A percentile compares a stretch with the other conserved stretches of the same genome.
Evolutionary conservation across 2,329 filamentous ascomycete species (phyloP).

Genomic region (Septoria petroselini): DNA sequence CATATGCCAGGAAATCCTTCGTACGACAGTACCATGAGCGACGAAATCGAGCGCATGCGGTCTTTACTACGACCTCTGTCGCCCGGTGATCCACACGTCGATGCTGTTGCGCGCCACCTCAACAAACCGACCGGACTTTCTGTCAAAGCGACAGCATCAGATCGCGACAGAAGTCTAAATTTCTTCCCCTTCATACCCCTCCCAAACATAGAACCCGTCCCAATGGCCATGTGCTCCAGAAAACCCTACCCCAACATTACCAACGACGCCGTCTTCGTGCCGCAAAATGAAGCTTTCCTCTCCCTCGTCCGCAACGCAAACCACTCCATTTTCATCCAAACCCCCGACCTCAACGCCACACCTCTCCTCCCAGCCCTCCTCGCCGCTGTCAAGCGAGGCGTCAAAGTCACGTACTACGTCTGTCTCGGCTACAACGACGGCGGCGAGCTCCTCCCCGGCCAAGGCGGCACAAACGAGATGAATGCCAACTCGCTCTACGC

Average conservation of each 20-base stretch:
- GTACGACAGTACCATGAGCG: constrained; percentile 60
- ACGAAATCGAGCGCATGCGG: constrained; percentile 62
- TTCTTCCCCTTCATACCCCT: constrained; percentile 59
- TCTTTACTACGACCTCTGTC: constrained; percentile 51
- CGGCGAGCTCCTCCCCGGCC: constrained; percentile 70
- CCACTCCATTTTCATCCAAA: constrained; percentile 69
- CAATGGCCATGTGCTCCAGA: constrained; percentile 51
- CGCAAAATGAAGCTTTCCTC: constrained; percentile 74
- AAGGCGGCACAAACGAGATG: constrained; percentile 74
- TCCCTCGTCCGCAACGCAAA: constrained; percentile 65
- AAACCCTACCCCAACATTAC: constrained; percentile 64
- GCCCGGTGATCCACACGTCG: constrained; percentile 51
- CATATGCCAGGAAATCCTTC: constrained; percentile 59
- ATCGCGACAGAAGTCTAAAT: constrained; percentile 21
- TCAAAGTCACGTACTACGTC: constrained; percentile 67
- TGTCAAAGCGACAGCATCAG: constrained; percentile 48
- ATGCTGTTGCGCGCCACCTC: constrained; percentile 63
- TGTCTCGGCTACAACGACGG: constrained; percentile 77
- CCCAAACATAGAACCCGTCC: constrained; percentile 27
- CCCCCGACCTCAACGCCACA: constrained; percentile 71
- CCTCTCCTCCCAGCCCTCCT: constrained; percentile 63
- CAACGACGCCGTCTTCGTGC: constrained; percentile 59
- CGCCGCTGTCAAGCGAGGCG: constrained; percentile 63
- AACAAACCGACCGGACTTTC: constrained; percentile 41
- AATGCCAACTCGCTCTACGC: constrained; percentile 59